Percentiles rank a stretch among this genome's conserved stretches.
Conservation (phyloP, 345 rosid genomes). For the Brassica napus region Da-Ae NC_063450.1:51803501-51804000, state of each 20-base stretch:
- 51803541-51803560: constrained; percentile 67
- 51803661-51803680: not conserved
- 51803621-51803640: not conserved
- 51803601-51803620: not conserved
- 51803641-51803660: constrained; percentile 1
- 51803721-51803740: constrained; percentile 5
- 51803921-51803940: too few species aligned
- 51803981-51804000: not conserved
- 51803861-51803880: too few species aligned
- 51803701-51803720: not conserved
- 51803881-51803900: too few species aligned
- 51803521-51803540: constrained; percentile 73
- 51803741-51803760: not conserved
- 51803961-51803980: not conserved
- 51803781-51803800: too few species aligned
- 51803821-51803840: too few species aligned
- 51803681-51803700: not conserved
- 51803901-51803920: too few species aligned
- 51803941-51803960: not conserved
- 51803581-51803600: constrained; percentile 43
- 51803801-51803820: too few species aligned
- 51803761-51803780: not conserved
- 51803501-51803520: constrained; percentile 64
- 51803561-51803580: constrained; percentile 67
- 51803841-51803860: too few species aligned